A percentile compares a stretch with the other conserved stretches of the same genome.
Evolutionary conservation across 306 rosid genomes (phyloP).

Genomic region (Fragaria vesca): DNA sequence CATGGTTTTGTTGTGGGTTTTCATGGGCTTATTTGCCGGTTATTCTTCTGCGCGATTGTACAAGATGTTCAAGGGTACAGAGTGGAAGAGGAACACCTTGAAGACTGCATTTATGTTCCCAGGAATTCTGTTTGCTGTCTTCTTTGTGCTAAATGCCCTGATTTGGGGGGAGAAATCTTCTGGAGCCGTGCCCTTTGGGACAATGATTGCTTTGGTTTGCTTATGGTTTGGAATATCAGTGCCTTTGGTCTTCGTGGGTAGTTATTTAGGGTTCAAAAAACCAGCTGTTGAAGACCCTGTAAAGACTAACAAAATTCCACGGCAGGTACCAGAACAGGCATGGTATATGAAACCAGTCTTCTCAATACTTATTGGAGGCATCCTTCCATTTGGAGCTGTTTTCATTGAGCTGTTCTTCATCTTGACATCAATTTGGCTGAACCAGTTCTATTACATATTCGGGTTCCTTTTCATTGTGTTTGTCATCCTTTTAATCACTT

Average conservation of each 20-base stretch:
- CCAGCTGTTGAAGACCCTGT: slow-evolving; percentile 96
- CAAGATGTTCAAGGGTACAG: slow-evolving; percentile 99
- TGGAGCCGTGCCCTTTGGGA: slow-evolving; percentile 98
- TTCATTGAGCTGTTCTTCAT: slow-evolving; percentile 97
- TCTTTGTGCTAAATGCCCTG: slow-evolving; percentile 91
- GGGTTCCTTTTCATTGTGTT: slow-evolving; percentile 97
- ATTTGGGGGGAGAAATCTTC: slow-evolving; percentile 98
- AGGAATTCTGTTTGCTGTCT: slow-evolving; percentile 79
- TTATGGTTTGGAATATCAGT: slow-evolving; percentile 98
- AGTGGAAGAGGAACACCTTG: slow-evolving; percentile 95
- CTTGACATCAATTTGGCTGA: slow-evolving; percentile 97
- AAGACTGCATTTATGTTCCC: slow-evolving; percentile 99
- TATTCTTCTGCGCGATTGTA: slow-evolving; percentile 93
- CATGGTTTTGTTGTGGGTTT: slow-evolving; percentile 99
- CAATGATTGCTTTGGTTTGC: slow-evolving; percentile 95
- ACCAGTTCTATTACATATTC: slow-evolving; percentile 97
- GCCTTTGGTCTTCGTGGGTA: slow-evolving; percentile 95
- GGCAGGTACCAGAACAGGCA: slow-evolving; percentile 98
- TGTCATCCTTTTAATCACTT: slow-evolving; percentile 82
- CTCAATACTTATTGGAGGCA: slow-evolving; percentile 96
- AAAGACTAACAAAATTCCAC: slow-evolving; percentile 94
- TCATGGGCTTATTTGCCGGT: slow-evolving; percentile 97
- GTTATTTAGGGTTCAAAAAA: slow-evolving; percentile 93
- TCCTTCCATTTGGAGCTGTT: slow-evolving; percentile 98
- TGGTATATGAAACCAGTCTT: slow-evolving; percentile 96